Evolutionary conservation across 768 basidiomycete species (phyloP).

Genomic region (Calocybe indica): DNA sequence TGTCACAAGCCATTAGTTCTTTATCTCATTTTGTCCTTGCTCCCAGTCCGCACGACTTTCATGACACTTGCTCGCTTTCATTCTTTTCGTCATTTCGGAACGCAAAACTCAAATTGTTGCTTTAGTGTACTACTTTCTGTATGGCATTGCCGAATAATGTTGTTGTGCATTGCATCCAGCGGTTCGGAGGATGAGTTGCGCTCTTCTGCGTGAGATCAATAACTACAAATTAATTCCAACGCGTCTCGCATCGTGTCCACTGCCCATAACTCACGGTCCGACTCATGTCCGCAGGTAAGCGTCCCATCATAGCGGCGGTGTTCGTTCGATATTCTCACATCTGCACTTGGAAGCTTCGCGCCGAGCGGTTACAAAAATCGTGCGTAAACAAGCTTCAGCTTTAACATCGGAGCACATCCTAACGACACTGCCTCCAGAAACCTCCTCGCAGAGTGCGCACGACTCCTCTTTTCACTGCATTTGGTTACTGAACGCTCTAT

Average conservation of each 20-base stretch:
- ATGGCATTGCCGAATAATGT: too few relatives aligned
- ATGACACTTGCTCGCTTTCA: not conserved
- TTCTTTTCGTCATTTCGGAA: not conserved
- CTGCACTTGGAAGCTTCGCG: conserved; percentile 13
- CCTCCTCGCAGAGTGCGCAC: conserved; percentile 37
- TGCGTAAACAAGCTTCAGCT: conserved; percentile 21
- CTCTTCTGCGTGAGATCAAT: too few relatives aligned
- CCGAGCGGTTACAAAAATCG: conserved; percentile 38
- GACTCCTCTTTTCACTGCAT: not conserved
- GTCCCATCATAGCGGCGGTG: too few relatives aligned
- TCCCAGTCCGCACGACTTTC: not conserved
- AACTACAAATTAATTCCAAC: too few relatives aligned
- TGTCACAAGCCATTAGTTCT: conserved; percentile 8
- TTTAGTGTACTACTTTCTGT: too few relatives aligned
- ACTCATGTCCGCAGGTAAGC: too few relatives aligned
- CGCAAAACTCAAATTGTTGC: too few relatives aligned
- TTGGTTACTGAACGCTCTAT: conserved; percentile 19
- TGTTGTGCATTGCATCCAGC: too few relatives aligned
- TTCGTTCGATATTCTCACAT: too few relatives aligned
- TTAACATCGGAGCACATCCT: conserved; percentile 1
- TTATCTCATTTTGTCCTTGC: conserved; percentile 3
- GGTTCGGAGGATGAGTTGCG: too few relatives aligned
- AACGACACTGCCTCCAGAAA: conserved; percentile 24
- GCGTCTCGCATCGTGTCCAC: too few relatives aligned
- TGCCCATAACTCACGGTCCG: too few relatives aligned